Evolutionary conservation across 2,329 filamentous ascomycete species (phyloP).

Genomic region (Claviceps africana): DNA sequence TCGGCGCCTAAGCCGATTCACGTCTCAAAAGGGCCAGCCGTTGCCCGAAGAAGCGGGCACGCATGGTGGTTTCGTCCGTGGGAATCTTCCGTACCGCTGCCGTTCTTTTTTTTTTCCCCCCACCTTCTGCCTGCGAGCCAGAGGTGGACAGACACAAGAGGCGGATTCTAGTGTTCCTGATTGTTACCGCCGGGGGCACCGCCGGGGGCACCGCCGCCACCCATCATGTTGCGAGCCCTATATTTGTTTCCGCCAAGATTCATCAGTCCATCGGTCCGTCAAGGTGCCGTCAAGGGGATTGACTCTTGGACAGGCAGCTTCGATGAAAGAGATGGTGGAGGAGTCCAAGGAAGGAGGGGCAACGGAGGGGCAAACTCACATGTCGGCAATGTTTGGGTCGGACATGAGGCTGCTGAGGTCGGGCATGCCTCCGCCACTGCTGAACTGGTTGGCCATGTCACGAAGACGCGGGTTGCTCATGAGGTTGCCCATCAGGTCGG

Average conservation of each 20-base stretch:
- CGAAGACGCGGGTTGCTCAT: constrained; percentile 88
- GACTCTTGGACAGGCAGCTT: background rate
- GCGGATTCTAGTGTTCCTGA: background rate
- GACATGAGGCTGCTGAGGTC: constrained; percentile 77
- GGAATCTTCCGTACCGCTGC: too few species aligned
- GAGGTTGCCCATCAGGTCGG: constrained; percentile 76
- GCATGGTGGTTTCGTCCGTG: too few species aligned
- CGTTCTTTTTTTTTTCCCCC: too few species aligned
- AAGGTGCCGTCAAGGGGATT: background rate
- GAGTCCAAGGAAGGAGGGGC: background rate
- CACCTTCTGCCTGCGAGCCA: background rate
- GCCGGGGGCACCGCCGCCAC: constrained; percentile 20
- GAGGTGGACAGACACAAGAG: background rate
- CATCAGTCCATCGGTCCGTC: background rate
- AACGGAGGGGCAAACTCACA: constrained; percentile 49
- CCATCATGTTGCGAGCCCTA: constrained; percentile 35
- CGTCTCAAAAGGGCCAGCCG: too few species aligned
- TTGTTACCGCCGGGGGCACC: constrained; percentile 12
- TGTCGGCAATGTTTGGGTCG: constrained; percentile 81
- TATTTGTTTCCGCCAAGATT: background rate
- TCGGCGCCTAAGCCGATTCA: too few species aligned
- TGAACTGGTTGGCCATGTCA: constrained; percentile 75
- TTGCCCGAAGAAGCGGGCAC: too few species aligned
- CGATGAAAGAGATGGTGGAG: background rate
- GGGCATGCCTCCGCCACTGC: constrained; percentile 71